These are phyloP conservation scores for Pseudocohnilembus persalinus DNA, from an alignment of 169 alveolate species.

Conservation along the genomic window DNA sequence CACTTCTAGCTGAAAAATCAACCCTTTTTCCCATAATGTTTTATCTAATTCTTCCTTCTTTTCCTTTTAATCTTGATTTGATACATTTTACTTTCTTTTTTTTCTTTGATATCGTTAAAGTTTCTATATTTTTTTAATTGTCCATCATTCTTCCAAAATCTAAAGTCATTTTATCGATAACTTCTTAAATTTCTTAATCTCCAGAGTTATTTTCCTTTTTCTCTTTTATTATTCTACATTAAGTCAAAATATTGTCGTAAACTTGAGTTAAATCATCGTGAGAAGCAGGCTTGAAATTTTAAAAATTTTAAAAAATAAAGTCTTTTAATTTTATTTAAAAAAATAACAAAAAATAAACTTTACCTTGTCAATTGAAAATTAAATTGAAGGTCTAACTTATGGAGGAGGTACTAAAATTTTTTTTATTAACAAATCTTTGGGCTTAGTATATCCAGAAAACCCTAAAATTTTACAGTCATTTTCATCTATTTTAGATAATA, in stretches of 20 bases:
- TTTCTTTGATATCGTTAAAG: constrained; percentile 87
- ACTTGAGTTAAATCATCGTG: constrained; percentile 97
- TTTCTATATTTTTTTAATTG: constrained; percentile 97
- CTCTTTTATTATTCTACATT: constrained; percentile 8
- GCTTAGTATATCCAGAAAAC: constrained; percentile 47
- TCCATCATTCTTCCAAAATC: constrained; percentile 95
- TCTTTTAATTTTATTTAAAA: constrained; percentile 76
- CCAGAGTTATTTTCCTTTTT: neutral
- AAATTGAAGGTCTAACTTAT: constrained; percentile 97
- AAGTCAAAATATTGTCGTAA: constrained; percentile 27
- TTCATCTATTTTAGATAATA: neutral
- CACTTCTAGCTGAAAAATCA: constrained; percentile 99
- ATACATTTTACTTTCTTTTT: constrained; percentile 98
- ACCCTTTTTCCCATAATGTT: constrained; percentile 99
- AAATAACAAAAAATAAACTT: too few species aligned
- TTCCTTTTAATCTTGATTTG: constrained; percentile 98
- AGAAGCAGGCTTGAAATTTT: constrained; percentile 29
- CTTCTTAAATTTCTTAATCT: neutral
- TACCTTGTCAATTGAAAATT: constrained; percentile 56
- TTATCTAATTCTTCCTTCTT: constrained; percentile 99
- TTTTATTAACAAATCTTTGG: constrained; percentile 96
- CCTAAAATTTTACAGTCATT: neutral
- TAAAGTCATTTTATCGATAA: neutral
- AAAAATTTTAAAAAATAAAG: neutral
- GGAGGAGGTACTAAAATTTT: constrained; percentile 99